These are phyloP conservation scores for Trametes villosa DNA, from an alignment of 768 basidiomycete genomes.

Conservation along the genomic window DNA sequence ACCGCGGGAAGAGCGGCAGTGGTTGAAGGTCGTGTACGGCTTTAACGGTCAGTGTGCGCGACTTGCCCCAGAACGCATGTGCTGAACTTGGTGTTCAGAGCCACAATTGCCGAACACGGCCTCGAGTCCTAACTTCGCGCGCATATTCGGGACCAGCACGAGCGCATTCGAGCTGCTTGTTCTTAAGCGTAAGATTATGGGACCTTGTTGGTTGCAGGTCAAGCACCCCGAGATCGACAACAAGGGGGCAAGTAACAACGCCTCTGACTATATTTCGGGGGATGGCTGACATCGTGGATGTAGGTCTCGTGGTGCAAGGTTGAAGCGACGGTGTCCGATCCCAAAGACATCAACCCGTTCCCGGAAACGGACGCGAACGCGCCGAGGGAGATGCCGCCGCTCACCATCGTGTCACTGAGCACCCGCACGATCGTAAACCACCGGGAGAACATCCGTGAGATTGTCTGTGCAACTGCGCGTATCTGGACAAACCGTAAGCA, in stretches of 20 bases:
- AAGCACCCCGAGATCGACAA: constrained; percentile 74
- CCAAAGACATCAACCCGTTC: constrained; percentile 88
- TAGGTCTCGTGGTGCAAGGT: constrained; percentile 98
- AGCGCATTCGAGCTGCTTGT: constrained; percentile 93
- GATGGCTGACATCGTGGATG: not conserved
- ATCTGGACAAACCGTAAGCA: constrained; percentile 76
- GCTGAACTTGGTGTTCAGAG: constrained; percentile 47
- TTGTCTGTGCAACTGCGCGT: constrained; percentile 83
- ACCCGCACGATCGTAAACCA: constrained; percentile 93
- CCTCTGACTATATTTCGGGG: not conserved
- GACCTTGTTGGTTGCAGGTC: constrained; percentile 94
- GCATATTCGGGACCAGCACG: constrained; percentile 90
- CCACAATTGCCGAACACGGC: constrained; percentile 73
- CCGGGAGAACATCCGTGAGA: constrained; percentile 89
- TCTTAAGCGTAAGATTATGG: constrained; percentile 97
- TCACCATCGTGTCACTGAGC: constrained; percentile 90
- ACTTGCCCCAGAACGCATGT: not conserved
- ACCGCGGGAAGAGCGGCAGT: constrained; percentile 77
- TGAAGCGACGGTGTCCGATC: constrained; percentile 81
- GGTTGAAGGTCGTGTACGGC: constrained; percentile 93
- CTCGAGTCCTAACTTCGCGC: constrained; percentile 81
- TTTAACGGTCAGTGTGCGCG: constrained; percentile 67
- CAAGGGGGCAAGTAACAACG: constrained; percentile 65
- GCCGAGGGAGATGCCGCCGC: constrained; percentile 81
- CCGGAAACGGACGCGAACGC: constrained; percentile 68